These are phyloP conservation scores for Sugiyamaella valdiviana DNA, from an alignment of 805 yeast species.

Conservation along the genomic window DNA sequence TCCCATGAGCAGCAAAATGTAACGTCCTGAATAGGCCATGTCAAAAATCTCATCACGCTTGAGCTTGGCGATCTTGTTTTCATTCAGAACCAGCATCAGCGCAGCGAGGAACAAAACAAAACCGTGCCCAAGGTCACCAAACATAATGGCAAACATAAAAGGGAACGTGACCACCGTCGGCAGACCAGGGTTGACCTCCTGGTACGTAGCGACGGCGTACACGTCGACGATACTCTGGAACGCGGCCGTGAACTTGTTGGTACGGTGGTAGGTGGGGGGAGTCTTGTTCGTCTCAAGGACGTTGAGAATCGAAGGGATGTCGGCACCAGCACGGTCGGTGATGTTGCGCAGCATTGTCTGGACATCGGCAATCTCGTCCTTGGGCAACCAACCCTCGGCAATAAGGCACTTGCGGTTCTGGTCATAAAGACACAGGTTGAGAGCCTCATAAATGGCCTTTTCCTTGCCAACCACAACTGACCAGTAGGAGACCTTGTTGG, in stretches of 20 bases:
- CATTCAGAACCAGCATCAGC: constrained; percentile 62
- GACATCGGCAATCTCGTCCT: constrained; percentile 61
- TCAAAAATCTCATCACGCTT: constrained; percentile 90
- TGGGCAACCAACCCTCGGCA: constrained; percentile 97
- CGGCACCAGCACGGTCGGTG: constrained; percentile 42
- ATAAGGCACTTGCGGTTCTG: constrained; percentile 77
- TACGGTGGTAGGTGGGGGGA: constrained; percentile 92
- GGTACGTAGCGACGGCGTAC: constrained; percentile 87
- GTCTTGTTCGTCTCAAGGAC: constrained; percentile 68
- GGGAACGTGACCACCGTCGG: constrained; percentile 96
- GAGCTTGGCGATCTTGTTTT: constrained; percentile 58
- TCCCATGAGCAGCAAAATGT: constrained; percentile 89
- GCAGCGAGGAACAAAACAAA: constrained; percentile 74
- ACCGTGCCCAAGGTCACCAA: constrained; percentile 98
- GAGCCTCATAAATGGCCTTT: constrained; percentile 69
- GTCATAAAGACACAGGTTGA: constrained; percentile 77
- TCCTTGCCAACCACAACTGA: constrained; percentile 64
- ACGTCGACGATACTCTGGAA: constrained; percentile 94
- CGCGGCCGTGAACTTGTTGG: constrained; percentile 91
- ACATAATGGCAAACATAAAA: constrained; percentile 98
- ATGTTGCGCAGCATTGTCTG: constrained; percentile 60
- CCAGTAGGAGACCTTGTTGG: constrained; percentile 74
- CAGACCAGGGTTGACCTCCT: constrained; percentile 93
- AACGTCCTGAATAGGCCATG: constrained; percentile 93
- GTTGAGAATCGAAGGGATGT: constrained; percentile 43